phyloP scores from a whole-genome alignment of 306 rosid species.

The Alnus glutinosa region DNA sequence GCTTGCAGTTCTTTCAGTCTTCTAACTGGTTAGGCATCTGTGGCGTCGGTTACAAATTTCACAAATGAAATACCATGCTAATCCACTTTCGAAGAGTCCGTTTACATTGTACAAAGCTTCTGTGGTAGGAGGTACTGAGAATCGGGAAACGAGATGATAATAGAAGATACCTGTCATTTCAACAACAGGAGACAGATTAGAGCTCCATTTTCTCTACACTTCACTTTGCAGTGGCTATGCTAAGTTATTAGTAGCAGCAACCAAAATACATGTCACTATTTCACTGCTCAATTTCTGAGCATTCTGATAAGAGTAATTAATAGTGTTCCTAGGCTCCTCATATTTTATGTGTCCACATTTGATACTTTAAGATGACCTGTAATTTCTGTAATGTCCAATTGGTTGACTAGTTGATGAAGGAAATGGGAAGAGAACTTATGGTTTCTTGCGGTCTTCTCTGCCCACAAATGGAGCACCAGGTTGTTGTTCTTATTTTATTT shows the following conservation, averaged over 20 bases:
- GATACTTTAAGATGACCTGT: neutral
- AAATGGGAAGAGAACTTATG: neutral
- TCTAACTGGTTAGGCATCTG: conserved; percentile 25
- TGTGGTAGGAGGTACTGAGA: conserved; percentile 18
- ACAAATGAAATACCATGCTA: conserved; percentile 16
- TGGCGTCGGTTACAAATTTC: conserved; percentile 33
- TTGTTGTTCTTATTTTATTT: neutral
- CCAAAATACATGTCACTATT: conserved; percentile 6
- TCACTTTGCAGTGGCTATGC: conserved; percentile 21
- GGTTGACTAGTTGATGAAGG: neutral
- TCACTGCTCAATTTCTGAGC: conserved; percentile 8
- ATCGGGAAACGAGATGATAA: conserved; percentile 16
- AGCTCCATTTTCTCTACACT: conserved; percentile 22
- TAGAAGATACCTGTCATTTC: conserved; percentile 15
- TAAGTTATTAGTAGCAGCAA: conserved; percentile 28
- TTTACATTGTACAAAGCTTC: conserved; percentile 6
- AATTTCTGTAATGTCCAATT: neutral
- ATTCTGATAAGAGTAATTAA: neutral
- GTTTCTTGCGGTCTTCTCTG: neutral
- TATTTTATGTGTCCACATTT: neutral
- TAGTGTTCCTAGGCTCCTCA: neutral
- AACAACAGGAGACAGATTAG: conserved; percentile 15
- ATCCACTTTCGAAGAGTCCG: conserved; percentile 16
- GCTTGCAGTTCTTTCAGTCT: conserved; percentile 21
- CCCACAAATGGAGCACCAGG: neutral